These are phyloP conservation scores for Auriculariales sp. DNA, from an alignment of 768 basidiomycete genomes.

Conservation along the genomic window DNA sequence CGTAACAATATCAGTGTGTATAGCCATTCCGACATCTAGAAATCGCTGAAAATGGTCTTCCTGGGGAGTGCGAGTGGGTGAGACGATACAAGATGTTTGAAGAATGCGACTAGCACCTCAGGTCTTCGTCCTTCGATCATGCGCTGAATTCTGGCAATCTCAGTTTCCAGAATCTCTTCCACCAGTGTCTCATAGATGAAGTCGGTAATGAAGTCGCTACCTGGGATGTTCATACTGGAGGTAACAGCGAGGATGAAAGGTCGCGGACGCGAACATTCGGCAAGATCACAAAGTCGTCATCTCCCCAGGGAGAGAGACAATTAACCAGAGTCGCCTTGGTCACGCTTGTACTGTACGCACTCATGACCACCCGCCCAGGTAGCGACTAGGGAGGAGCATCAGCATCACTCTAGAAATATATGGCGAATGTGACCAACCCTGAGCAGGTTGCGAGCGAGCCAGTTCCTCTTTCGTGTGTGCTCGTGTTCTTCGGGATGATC, in stretches of 20 bases:
- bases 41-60: too few species aligned
- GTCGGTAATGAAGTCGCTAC: too few species aligned
- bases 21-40: too few species aligned
- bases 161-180: background rate
- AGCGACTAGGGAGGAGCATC: slow-evolving; percentile 32
- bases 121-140: slow-evolving; percentile 31
- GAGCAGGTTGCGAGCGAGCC: too few species aligned
- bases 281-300: slow-evolving; percentile 46
- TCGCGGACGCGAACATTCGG: slow-evolving; percentile 53
- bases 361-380: slow-evolving; percentile 48
- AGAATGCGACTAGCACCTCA: slow-evolving; percentile 33
- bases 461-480: too few species aligned
- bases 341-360: slow-evolving; percentile 44
- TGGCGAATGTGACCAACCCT: too few species aligned
- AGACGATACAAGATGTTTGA: too few species aligned
- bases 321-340: slow-evolving; percentile 43
- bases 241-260: slow-evolving; percentile 47
- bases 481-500: too few species aligned
- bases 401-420: too few species aligned
- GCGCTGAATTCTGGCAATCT: slow-evolving; percentile 27
- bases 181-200: background rate
- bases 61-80: too few species aligned
- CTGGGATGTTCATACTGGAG: slow-evolving; percentile 39
- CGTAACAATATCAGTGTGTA: slow-evolving; percentile 37
- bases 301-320: slow-evolving; percentile 54